Conservation (phyloP, 2,329 filamentous ascomycete species). For the Pseudocercospora fuligena region DNA sequence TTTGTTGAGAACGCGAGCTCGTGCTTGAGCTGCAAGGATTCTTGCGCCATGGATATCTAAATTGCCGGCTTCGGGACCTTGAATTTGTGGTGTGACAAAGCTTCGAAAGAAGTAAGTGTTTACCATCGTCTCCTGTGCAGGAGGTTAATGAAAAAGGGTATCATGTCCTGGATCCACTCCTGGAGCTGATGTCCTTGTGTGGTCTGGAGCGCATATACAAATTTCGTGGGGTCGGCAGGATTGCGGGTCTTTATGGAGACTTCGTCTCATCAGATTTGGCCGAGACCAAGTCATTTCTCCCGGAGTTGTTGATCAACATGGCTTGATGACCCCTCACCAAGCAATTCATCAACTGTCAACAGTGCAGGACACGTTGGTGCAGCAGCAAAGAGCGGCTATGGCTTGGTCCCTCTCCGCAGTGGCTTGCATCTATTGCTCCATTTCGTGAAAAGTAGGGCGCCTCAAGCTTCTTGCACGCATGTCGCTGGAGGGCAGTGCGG, state of each 20-base stretch:
- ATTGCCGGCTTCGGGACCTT: conserved; percentile 11
- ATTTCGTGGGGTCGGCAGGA: conserved; percentile 21
- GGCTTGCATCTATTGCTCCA: background rate
- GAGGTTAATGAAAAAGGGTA: background rate
- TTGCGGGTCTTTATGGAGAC: conserved; percentile 10
- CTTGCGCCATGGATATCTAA: conserved; percentile 15
- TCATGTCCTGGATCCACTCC: conserved; percentile 8
- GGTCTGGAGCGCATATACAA: conserved; percentile 15
- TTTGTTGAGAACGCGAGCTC: conserved; percentile 20
- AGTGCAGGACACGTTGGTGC: background rate
- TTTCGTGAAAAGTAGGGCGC: background rate
- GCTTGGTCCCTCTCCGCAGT: background rate
- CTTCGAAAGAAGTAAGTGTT: background rate
- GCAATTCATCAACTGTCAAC: background rate
- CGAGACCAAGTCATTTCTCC: background rate
- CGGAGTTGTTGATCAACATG: conserved; percentile 1
- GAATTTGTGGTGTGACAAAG: conserved; percentile 3
- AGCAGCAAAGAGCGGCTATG: background rate
- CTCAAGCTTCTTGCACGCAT: background rate
- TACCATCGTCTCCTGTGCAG: background rate
- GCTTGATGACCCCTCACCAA: background rate
- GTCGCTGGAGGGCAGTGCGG: background rate
- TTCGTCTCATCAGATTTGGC: background rate
- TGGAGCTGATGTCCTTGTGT: background rate
- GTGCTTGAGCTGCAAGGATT: conserved; percentile 17